Conservation (phyloP, 495 filamentous ascomycete species). For the Usnea hakonensis region DNA sequence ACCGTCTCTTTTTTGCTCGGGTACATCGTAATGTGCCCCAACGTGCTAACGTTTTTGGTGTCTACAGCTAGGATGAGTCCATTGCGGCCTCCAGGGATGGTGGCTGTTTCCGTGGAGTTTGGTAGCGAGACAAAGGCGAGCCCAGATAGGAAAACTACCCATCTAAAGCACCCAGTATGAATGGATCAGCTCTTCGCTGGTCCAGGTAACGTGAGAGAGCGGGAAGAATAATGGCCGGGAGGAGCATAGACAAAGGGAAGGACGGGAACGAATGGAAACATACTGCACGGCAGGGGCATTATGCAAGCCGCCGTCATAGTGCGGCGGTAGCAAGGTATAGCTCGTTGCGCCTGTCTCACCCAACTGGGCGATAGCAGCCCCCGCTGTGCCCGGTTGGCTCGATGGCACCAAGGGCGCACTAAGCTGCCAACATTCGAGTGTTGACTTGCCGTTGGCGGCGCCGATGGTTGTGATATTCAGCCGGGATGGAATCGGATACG, state of each 20-base stretch:
- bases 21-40: constrained; percentile 44
- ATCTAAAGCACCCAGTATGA: constrained; percentile 30
- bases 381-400: constrained; percentile 36
- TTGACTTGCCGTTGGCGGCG: constrained; percentile 34
- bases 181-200: background rate
- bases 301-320: constrained; percentile 45
- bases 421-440: constrained; percentile 50
- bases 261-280: constrained; percentile 17
- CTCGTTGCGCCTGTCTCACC: constrained; percentile 31
- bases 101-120: constrained; percentile 33
- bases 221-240: background rate
- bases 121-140: constrained; percentile 45
- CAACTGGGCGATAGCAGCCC: constrained; percentile 31
- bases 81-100: constrained; percentile 37
- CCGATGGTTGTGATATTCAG: constrained; percentile 39
- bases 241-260: background rate
- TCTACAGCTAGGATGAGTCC: constrained; percentile 45
- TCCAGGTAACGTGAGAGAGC: background rate
- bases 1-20: constrained; percentile 38
- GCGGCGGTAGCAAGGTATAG: constrained; percentile 37
- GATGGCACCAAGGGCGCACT: constrained; percentile 36
- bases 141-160: constrained; percentile 45
- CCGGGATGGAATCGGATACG: constrained; percentile 19
- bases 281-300: constrained; percentile 46
- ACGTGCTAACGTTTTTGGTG: constrained; percentile 37